These are phyloP conservation scores for Melampsora larici-populina DNA, from an alignment of 1,284 basidiomycete species.

Conservation along the genomic window DNA sequence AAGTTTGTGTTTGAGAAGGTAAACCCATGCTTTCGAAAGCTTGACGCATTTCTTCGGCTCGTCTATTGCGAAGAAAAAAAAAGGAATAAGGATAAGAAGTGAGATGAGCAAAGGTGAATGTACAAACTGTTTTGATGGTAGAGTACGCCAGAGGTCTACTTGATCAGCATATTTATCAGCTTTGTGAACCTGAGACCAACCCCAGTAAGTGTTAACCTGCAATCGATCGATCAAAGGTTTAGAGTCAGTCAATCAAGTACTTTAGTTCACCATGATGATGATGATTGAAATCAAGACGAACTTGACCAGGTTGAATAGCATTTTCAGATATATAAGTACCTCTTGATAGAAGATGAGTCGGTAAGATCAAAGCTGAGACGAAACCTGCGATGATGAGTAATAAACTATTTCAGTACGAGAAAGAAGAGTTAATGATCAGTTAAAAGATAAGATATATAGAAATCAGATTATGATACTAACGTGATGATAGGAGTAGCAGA, in stretches of 20 bases:
- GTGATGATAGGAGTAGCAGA: background rate
- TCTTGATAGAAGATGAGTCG: conserved; percentile 65
- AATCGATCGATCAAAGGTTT: conserved; percentile 6
- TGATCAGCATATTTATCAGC: conserved; percentile 73
- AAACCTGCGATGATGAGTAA: conserved; percentile 65
- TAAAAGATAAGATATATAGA: no score
- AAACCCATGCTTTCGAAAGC: conserved; percentile 71
- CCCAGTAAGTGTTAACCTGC: conserved; percentile 81
- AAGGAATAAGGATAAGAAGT: no score
- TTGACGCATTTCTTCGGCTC: conserved; percentile 61
- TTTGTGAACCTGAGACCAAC: conserved; percentile 77
- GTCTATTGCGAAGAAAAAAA: no score
- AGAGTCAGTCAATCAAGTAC: background rate
- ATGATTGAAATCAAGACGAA: conserved; percentile 52
- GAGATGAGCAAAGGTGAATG: no score
- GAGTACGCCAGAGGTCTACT: conserved; percentile 64
- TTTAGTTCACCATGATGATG: background rate
- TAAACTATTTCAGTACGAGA: conserved; percentile 55
- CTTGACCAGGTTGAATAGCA: conserved; percentile 82
- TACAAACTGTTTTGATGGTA: conserved; percentile 62
- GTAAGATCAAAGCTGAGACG: conserved; percentile 70
- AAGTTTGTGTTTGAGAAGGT: conserved; percentile 65
- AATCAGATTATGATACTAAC: no score
- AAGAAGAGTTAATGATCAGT: conserved; percentile 51
- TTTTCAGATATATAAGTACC: conserved; percentile 85